A percentile compares a stretch with the other conserved stretches of the same genome.
These are phyloP conservation scores for Allium cepa DNA, from an alignment of 106 monocot species.

Conservation along the genomic window DNA sequence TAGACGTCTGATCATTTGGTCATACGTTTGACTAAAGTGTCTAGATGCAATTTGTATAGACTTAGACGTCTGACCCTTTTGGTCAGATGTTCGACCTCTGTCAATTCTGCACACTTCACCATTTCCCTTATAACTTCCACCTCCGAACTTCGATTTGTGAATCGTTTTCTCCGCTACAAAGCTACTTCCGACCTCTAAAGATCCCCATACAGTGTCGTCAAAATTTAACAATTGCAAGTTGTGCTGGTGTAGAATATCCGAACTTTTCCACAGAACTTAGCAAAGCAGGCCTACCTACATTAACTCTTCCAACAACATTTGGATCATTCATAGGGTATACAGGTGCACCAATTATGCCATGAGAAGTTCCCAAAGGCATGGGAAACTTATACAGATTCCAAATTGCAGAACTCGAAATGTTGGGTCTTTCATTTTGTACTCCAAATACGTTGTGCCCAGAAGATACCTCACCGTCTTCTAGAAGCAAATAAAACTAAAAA, in stretches of 20 bases:
- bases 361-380: slow-evolving; percentile 25
- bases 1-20: no score
- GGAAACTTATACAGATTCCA: slow-evolving; percentile 55
- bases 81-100: no score
- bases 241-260: slow-evolving; percentile 24
- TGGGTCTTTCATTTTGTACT: slow-evolving; percentile 40
- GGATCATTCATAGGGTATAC: slow-evolving; percentile 7
- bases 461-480: slow-evolving; percentile 44
- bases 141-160: no score
- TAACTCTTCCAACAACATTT: slow-evolving; percentile 24
- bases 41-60: no score
- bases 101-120: no score
- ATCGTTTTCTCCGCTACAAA: no score
- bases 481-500: no score
- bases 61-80: no score
- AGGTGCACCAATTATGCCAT: slow-evolving; percentile 26
- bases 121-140: no score
- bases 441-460: slow-evolving; percentile 37
- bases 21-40: no score
- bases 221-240: slow-evolving; percentile 26
- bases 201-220: no score
- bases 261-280: slow-evolving; percentile 42
- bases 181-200: no score
- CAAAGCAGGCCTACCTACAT: slow-evolving; percentile 31
- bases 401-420: slow-evolving; percentile 21